Evolutionary conservation across 139 green algal genomes (phyloP), one percentile per base, ranked within the genome.

Genomic region (Tetratostichococcus sp.): DNA sequence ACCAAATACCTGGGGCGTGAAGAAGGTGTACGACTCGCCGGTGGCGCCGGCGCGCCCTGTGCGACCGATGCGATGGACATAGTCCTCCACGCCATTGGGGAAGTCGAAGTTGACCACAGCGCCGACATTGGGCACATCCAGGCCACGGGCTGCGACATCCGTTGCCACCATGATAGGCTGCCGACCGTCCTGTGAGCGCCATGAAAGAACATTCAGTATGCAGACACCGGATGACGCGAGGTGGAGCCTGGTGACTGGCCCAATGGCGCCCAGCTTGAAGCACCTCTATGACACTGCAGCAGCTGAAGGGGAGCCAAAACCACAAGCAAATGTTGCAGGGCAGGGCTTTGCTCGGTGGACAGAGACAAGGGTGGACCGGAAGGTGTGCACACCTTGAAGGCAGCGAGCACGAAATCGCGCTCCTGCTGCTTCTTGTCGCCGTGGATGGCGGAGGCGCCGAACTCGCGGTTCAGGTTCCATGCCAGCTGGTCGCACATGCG

Each of bases 381-480:
- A n/a, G 17, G 2, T 26, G 19, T 4, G 19, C 50, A 17, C 43
- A 62, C 50, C 50, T 82, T 83, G 79, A 93, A 93, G 69, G 79
- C 62, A 17, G 65, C 58, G 19, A 98, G 82, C 34, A 94, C 89
- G 43, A 81, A 93, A 77, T 98, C 94, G 59, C 94, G 89, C 86
- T 97, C 94, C 76, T 89, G 82, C 88, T 98, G 94, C 69, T 84
- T 84, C 86, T 98, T 98, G 87, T 98, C 94, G 67, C 94, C 94
- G 82, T 98, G 94, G 78, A 98, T 97, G 43, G 90, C 82, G 2
- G 83, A 84, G 0, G 90, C 86, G 22, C 83, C 82, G 77, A 91
- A 93, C 68, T 93, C 82, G 62, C 87, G 80, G 30, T 70, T 57
- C 22, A 93, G 79, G 39, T 77, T 67, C 73, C 79, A 71, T 1